Evolutionary conservation across 352 stramenopile genomes (phyloP).

Genomic region (Globisporangium paddicum): DNA sequence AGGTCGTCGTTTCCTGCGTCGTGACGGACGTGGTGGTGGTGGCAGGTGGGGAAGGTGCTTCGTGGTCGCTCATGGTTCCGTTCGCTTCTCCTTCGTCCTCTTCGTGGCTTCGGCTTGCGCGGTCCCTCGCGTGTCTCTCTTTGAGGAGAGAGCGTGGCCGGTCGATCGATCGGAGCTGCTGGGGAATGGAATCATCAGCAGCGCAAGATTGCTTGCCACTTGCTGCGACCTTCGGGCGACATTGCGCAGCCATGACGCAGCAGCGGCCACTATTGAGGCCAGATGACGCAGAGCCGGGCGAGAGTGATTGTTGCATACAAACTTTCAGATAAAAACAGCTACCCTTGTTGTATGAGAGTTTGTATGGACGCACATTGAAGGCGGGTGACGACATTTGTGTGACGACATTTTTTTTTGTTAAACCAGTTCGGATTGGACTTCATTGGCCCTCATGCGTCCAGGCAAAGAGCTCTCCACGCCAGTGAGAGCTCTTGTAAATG

Average conservation of each 20-base stretch:
- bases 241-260: constrained; percentile 9
- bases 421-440: no score
- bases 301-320: background rate
- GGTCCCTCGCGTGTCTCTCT: background rate
- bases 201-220: background rate
- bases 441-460: no score
- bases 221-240: background rate
- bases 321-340: no score
- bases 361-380: no score
- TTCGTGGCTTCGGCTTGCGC: no score
- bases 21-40: background rate
- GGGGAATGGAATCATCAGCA: constrained; percentile 3
- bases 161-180: background rate
- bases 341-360: no score
- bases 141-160: background rate
- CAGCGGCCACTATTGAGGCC: constrained; percentile 1
- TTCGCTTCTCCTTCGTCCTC: background rate
- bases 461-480: no score
- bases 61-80: constrained; percentile 2
- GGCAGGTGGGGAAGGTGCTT: constrained; percentile 10
- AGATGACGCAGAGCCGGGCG: background rate
- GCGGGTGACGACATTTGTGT: no score
- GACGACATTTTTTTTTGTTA: no score
- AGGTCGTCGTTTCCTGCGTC: background rate
- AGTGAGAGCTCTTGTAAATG: no score